A percentile compares a stretch with the other conserved stretches of the same genome.
These are phyloP conservation scores for Scenedesmus sp. DNA, from an alignment of 163 green algal genomes.

Conservation along the genomic window DNA sequence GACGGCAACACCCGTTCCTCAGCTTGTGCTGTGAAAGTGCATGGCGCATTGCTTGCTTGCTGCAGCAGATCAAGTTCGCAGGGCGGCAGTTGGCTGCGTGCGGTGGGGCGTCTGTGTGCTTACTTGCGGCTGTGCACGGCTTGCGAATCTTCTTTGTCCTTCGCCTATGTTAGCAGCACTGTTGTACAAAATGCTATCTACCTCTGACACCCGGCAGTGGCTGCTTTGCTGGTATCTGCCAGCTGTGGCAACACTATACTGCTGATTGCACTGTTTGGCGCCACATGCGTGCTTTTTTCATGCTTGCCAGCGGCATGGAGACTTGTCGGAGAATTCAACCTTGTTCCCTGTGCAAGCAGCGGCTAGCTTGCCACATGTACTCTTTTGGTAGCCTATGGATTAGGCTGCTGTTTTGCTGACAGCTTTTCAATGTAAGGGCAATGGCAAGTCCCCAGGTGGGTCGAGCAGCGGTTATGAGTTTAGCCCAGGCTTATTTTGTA, in stretches of 20 bases:
- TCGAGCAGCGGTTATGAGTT: too few species aligned
- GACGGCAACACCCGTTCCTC: neutral
- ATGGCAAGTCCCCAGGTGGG: too few species aligned
- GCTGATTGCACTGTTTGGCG: neutral
- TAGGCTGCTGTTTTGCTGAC: neutral
- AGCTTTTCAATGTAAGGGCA: neutral
- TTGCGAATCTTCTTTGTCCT: neutral
- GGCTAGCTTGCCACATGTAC: neutral
- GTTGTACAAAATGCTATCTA: neutral
- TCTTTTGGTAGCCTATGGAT: neutral
- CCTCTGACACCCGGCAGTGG: neutral
- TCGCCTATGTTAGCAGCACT: neutral
- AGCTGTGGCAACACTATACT: neutral
- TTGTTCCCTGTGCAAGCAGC: neutral
- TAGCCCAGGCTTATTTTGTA: too few species aligned
- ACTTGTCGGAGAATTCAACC: neutral
- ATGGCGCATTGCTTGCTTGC: neutral
- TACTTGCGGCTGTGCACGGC: neutral
- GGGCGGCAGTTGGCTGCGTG: neutral
- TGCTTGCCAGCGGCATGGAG: neutral
- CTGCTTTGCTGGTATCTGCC: neutral
- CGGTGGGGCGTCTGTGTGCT: neutral
- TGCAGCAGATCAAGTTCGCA: neutral
- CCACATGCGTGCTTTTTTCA: neutral
- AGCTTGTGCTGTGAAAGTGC: neutral